These are phyloP conservation scores for Naganishia vishniacii DNA, from an alignment of 768 basidiomycete species.

Conservation along the genomic window DNA sequence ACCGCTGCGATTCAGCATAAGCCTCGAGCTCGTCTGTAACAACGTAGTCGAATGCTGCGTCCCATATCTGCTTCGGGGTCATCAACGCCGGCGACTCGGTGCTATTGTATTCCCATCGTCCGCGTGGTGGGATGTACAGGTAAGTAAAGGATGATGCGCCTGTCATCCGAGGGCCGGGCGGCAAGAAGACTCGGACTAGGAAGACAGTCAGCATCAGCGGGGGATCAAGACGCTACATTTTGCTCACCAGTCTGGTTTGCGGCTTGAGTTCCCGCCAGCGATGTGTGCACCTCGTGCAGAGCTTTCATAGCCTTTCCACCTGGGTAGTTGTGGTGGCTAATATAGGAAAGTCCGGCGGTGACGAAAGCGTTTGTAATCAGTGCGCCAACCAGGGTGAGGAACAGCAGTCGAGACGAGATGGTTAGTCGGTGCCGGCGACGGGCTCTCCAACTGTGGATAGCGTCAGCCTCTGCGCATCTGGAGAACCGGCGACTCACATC, in stretches of 20 bases:
- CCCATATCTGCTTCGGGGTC: slow-evolving; percentile 29
- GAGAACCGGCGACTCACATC: slow-evolving; percentile 56
- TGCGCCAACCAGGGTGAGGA: slow-evolving; percentile 54
- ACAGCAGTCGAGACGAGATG: background rate
- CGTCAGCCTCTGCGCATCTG: too few species aligned
- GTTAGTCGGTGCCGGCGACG: background rate
- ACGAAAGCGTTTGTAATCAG: slow-evolving; percentile 56
- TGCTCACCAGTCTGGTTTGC: slow-evolving; percentile 22
- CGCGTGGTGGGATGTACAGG: slow-evolving; percentile 37
- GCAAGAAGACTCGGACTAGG: slow-evolving; percentile 57
- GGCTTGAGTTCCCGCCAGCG: background rate
- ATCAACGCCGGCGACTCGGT: slow-evolving; percentile 55
- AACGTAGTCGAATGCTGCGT: slow-evolving; percentile 32
- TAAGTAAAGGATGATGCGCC: slow-evolving; percentile 82
- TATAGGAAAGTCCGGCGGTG: slow-evolving; percentile 56
- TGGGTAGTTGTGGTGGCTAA: slow-evolving; percentile 77
- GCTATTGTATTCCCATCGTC: slow-evolving; percentile 70
- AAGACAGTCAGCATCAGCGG: slow-evolving; percentile 9
- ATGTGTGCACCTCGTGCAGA: slow-evolving; percentile 53
- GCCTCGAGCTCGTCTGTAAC: slow-evolving; percentile 29
- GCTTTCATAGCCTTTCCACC: slow-evolving; percentile 67
- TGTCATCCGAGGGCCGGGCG: slow-evolving; percentile 80
- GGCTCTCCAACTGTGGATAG: background rate
- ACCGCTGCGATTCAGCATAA: background rate
- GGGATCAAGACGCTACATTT: background rate